Base-by-base conservation (phyloP, 257 asterid genomes). In the Buddleja alternifolia region DNA sequence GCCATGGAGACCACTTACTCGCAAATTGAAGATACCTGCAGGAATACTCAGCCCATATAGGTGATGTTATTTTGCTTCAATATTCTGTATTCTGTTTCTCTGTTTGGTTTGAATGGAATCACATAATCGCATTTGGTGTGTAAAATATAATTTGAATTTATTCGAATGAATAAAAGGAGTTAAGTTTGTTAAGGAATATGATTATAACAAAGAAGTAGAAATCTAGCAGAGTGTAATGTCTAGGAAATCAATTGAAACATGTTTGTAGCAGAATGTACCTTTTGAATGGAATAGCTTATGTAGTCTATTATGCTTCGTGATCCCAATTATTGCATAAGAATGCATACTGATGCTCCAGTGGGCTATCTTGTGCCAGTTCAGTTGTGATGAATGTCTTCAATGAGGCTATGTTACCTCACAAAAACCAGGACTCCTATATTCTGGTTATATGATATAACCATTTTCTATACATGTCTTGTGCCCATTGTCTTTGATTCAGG, bases 1-100 rank as follows among this genome's bases (percentile, higher is more conserved):
- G 74, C 92, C 96, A 4, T 89, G 96, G 94, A 84, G 88, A 76
- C 96, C 94, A n/a, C 88, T 89, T 3, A 86, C 96, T 0, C 92
- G 94, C 6, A 89, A 89, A 71, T 63, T 89, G 86, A 80, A 83
- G 77, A 83, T 85, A 60, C 83, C 94, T 9, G 90, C 96, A 54
- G 94, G 86, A 21, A 56, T 86, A 47, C 69, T 89, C 70, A 86
- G 96, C 73, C 94, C 94, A 16, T 89, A 86, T 60, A 76, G 94
- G 96, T 89, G 76, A 75, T 47, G 20, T 68, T 57, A 14, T 67
- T 69, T 55, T 42, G 42, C 29, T 32, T n/a, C 4, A 42, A 42
- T 67, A 7, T 24, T 17, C 40, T 17, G 12, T 55, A 16, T 14
- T 29, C 61, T 34, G 25, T 45, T 66, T 36, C 51, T 23, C 40